A percentile compares a stretch with the other conserved stretches of the same genome.
phyloP scores from a whole-genome alignment of 495 filamentous ascomycete genomes.

The Neurospora sp. region DNA sequence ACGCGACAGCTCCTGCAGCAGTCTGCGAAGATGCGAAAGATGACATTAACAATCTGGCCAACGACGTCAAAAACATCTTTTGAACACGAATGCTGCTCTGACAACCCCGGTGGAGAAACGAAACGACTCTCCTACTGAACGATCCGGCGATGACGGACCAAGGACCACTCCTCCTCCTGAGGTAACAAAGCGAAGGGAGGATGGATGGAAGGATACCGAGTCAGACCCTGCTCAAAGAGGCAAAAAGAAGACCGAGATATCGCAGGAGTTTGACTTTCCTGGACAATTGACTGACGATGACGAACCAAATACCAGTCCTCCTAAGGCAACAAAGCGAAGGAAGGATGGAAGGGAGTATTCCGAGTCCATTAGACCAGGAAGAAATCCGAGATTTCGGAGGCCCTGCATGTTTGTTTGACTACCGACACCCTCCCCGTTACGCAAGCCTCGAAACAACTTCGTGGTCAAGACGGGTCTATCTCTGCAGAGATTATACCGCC shows the following conservation, averaged over 20 bases:
- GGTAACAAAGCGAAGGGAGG: background rate
- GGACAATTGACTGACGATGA: background rate
- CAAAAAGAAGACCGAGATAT: background rate
- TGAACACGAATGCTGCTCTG: background rate
- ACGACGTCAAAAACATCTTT: background rate
- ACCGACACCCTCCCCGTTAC: conserved; percentile 38
- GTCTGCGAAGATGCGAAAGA: background rate
- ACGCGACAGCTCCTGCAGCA: background rate
- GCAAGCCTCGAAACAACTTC: conserved; percentile 53
- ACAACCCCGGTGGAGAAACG: background rate
- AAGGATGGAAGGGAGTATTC: background rate
- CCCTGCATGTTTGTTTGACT: background rate
- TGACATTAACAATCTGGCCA: background rate
- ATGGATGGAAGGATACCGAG: background rate
- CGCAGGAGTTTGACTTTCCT: background rate
- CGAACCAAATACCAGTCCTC: background rate
- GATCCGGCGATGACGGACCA: background rate
- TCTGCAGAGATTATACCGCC: conserved; percentile 76
- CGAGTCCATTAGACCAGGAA: background rate
- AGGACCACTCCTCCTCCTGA: background rate
- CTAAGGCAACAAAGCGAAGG: background rate
- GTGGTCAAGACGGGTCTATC: conserved; percentile 62
- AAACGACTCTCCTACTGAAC: background rate
- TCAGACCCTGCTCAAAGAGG: background rate
- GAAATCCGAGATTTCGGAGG: background rate